phyloP scores from a whole-genome alignment of 2,329 filamentous ascomycete genomes.

The Colletotrichum magnum region DNA sequence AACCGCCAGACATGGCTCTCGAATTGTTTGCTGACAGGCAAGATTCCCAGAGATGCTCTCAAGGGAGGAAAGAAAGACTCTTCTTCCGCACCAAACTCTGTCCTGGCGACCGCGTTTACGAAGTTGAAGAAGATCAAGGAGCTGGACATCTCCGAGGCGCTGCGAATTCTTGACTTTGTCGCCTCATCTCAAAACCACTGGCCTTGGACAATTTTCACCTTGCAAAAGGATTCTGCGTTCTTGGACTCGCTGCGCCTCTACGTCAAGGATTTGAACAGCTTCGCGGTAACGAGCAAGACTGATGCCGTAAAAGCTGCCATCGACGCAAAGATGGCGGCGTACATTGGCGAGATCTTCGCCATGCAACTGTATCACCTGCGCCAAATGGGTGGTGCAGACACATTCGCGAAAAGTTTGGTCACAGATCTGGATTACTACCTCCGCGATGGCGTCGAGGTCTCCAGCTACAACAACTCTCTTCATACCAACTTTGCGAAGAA shows the following conservation, averaged over 20 bases:
- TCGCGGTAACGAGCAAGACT: constrained; percentile 66
- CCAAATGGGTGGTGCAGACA: constrained; percentile 77
- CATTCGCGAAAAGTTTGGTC: constrained; percentile 79
- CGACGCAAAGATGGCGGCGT: constrained; percentile 81
- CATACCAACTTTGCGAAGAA: constrained; percentile 90
- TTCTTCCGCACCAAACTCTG: constrained; percentile 68
- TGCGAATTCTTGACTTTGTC: constrained; percentile 88
- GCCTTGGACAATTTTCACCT: constrained; percentile 90
- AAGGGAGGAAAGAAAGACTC: constrained; percentile 68
- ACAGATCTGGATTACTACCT: constrained; percentile 84
- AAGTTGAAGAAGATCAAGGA: constrained; percentile 76
- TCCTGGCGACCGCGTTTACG: constrained; percentile 81
- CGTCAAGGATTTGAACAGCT: constrained; percentile 70
- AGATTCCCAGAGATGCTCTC: constrained; percentile 83
- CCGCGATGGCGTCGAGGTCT: constrained; percentile 82
- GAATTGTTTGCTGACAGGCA: constrained; percentile 90
- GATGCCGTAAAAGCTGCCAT: constrained; percentile 71
- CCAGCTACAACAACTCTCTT: constrained; percentile 87
- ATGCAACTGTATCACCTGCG: constrained; percentile 92
- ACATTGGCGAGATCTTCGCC: constrained; percentile 88
- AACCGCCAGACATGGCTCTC: constrained; percentile 97
- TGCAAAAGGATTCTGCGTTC: constrained; percentile 81
- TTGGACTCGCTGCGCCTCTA: constrained; percentile 80
- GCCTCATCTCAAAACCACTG: constrained; percentile 92
- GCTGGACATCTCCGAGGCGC: constrained; percentile 74